Conservation (phyloP, 2,329 filamentous ascomycete species). For the Scleromitrula shiraiana region DNA sequence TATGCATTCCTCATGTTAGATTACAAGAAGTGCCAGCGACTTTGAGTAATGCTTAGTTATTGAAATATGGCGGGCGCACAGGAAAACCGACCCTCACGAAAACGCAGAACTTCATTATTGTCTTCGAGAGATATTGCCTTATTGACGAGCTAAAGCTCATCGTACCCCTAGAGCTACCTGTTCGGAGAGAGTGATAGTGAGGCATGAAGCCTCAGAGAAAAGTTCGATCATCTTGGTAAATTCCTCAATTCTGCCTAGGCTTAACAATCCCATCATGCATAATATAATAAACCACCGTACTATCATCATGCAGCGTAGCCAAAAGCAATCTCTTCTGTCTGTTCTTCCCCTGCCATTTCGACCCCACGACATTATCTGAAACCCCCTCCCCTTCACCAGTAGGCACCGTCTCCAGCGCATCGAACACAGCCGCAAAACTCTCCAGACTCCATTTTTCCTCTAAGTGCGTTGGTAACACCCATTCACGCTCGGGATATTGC, state of each 20-base stretch:
- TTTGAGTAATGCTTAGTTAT: too few relatives aligned
- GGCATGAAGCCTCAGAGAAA: background rate
- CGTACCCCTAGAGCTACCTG: too few relatives aligned
- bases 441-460: slow-evolving; percentile 64
- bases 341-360: slow-evolving; percentile 37
- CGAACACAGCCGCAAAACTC: slow-evolving; percentile 61
- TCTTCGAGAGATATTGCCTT: too few relatives aligned
- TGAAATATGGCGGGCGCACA: too few relatives aligned
- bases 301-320: slow-evolving; percentile 69
- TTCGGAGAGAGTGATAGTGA: background rate
- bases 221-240: background rate
- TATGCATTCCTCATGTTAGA: too few relatives aligned
- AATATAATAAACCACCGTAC: slow-evolving; percentile 77
- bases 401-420: slow-evolving; percentile 45
- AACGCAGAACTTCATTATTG: too few relatives aligned
- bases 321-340: slow-evolving; percentile 63
- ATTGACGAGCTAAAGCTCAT: too few relatives aligned
- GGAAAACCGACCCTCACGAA: too few relatives aligned
- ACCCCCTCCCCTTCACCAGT: slow-evolving; percentile 22
- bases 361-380: slow-evolving; percentile 27
- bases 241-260: slow-evolving; percentile 65
- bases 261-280: slow-evolving; percentile 84
- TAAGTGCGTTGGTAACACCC: slow-evolving; percentile 68
- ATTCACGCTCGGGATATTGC: slow-evolving; percentile 56
- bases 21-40: too few relatives aligned